Base-by-base conservation (phyloP, 148 eudicot genomes). In the Pharnaceum exiguum region DNA sequence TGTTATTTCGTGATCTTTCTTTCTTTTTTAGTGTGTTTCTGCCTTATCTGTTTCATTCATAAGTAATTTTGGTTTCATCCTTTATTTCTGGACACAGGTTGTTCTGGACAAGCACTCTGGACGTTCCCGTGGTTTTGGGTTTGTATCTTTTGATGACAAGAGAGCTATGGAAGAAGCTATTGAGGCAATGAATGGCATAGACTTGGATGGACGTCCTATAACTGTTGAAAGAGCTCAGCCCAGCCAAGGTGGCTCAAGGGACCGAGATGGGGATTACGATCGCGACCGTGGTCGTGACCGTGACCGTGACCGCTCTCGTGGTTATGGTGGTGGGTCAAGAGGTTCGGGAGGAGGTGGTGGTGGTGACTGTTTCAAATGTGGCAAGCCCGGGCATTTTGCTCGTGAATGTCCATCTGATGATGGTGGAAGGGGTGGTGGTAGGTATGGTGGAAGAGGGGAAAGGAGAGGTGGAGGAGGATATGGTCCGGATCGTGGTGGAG, bases 171-270 rank as follows among this genome's bases (percentile, higher is more conserved):
- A 93, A 69, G 99, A 93, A 50, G 99, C 99, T 30, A 93, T 93
- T 65, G 86, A 87, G 25, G 84, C 56, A 53, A 91, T 91, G 98
- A 74, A 88, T 71, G 98, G 98, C 4, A 72, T 81, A 46, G 89
- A 91, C 57, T 75, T 91, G 57, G 98, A 87, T 83, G 98, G 98
- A 8, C 81, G 98, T 31, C 40, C 76, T 39, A 91, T 91, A 26
- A 91, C 98, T 15, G 98, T 91, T 46, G 98, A 91, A 74, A 87
- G 75, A 77, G 96, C 98, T 57, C 94, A 85, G 57, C 98, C 87
- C n/a, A 68, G 73, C 19, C 76, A 67, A 58, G 79, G 86, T 32
- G 69, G 75, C 13, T 84, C 85, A 24, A 75, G 89, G 68, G 93
- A 81, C 46, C 79, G 78, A 29, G 97, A 79, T 71, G 66, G 80